Base-by-base conservation (phyloP, 2,329 filamentous ascomycete genomes). In the Neofusicoccum cordaticola region DNA sequence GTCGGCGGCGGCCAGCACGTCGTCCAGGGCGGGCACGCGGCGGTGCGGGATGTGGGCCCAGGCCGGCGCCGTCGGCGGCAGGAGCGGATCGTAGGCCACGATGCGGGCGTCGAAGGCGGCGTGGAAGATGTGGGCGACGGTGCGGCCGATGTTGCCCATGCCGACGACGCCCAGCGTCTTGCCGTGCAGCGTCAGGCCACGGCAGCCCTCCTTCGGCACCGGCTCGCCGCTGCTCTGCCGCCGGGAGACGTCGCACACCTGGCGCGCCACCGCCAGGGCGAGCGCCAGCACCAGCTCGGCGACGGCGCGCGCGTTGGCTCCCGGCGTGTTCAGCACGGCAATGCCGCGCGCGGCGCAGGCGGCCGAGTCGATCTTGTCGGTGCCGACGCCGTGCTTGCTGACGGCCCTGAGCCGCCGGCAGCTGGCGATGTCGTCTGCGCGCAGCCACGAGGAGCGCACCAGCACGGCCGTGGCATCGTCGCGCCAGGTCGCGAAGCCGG, bases 281-380 rank as follows among this genome's bases (percentile, higher is more conserved):
- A 81, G 70, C 0, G 77, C 69, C 4, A 81, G 65, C 0, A 76
- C 75, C 6, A 76, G 69, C 63, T 81, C 79, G 0, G 80, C 80
- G 0, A 82, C 80, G 1, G 79, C 75, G 1, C 76, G 75, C 0
- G 77, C 75, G 65, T 80, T 83, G 0, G 81, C 77, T 1, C 80
- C 81, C 0, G 81, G 81, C 0, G 81, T 83, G 65, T 83, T 83
- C 67, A 79, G 74, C 34, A 83, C 77, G n/a, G 74, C 75, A 67
- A 83, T 79, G 0, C 73, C 77, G 0, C 76, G 72, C 2, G 71
- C 69, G 3, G 70, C 67, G 61, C 79, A 81, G 2, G 81, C 80
- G 0, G 69, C 69, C 12, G 70, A 68, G 62, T 83, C 80, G 37
- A 81, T 81, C 62, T 79, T 82, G 64, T 83, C 80, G 42, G 82